phyloP scores from a whole-genome alignment of 768 basidiomycete genomes.

The Macrolepiota dolichaula region DNA sequence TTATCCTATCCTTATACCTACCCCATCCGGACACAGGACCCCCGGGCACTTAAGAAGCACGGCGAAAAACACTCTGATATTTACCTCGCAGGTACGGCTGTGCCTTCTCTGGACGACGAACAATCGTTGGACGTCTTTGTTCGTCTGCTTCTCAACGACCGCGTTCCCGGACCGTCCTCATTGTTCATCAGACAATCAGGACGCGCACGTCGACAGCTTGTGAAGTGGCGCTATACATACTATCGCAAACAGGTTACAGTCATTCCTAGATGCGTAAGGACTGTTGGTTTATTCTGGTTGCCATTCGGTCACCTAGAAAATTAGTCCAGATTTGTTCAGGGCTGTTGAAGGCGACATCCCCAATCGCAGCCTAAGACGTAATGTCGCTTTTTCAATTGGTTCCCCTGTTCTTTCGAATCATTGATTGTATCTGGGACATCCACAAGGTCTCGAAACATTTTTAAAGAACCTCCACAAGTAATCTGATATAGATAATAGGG shows the following conservation, averaged over 20 bases:
- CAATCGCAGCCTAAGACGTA: conserved; percentile 5
- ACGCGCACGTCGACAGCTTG: not conserved
- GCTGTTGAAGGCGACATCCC: not conserved
- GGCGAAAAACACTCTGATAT: not conserved
- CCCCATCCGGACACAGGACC: not conserved
- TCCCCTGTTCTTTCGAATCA: not conserved
- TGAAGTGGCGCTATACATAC: not conserved
- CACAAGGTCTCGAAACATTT: not conserved
- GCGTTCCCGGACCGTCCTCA: not conserved
- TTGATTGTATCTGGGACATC: not conserved
- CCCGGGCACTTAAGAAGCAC: conserved; percentile 5
- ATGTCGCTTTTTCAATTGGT: conserved; percentile 8
- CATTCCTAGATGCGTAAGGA: not conserved
- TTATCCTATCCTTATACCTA: conserved; percentile 1
- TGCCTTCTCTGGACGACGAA: not conserved
- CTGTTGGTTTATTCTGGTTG: not conserved
- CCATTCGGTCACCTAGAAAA: not conserved
- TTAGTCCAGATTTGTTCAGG: not conserved
- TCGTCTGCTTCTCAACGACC: not conserved
- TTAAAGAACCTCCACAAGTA: not conserved
- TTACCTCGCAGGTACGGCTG: not conserved
- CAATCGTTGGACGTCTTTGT: not conserved
- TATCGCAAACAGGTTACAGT: not conserved
- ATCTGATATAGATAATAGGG: not conserved
- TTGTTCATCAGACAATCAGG: not conserved